phyloP scores from a whole-genome alignment of 768 basidiomycete species.

The Naganishia vishniacii region DNA sequence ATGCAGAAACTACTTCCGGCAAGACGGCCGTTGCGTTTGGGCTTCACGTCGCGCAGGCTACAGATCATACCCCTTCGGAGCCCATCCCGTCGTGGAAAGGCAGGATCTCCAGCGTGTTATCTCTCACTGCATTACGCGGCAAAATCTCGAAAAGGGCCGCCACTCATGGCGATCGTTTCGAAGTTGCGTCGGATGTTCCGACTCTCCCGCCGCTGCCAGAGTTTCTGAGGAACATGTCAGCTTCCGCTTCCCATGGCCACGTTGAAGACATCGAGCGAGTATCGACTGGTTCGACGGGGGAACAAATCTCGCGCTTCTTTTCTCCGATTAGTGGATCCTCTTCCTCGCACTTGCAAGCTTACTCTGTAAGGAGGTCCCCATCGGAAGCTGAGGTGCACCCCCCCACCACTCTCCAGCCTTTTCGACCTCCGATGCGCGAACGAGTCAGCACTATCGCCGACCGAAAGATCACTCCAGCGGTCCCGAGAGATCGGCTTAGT shows the following conservation, averaged over 20 bases:
- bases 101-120: conserved; percentile 3
- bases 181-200: not conserved
- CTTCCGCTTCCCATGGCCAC: not conserved
- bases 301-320: not conserved
- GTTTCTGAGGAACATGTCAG: conserved; percentile 3
- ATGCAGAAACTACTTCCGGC: not conserved
- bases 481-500: not conserved
- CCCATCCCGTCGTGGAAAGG: not conserved
- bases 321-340: not conserved
- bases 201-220: not conserved
- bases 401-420: not conserved
- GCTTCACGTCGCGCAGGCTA: too few relatives aligned
- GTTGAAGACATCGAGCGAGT: not conserved
- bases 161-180: not conserved
- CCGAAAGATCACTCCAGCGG: conserved; percentile 4
- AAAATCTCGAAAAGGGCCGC: not conserved
- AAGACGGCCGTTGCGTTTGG: not conserved
- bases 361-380: not conserved
- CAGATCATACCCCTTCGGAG: not conserved
- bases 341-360: not conserved
- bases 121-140: not conserved
- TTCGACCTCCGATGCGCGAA: conserved; percentile 11
- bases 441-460: conserved; percentile 14
- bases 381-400: too few relatives aligned
- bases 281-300: not conserved